Evolutionary conservation across 2,329 filamentous ascomycete species (phyloP), one percentile per base, ranked within the genome.

Genomic region (Ceratocystis eucalypticola): DNA sequence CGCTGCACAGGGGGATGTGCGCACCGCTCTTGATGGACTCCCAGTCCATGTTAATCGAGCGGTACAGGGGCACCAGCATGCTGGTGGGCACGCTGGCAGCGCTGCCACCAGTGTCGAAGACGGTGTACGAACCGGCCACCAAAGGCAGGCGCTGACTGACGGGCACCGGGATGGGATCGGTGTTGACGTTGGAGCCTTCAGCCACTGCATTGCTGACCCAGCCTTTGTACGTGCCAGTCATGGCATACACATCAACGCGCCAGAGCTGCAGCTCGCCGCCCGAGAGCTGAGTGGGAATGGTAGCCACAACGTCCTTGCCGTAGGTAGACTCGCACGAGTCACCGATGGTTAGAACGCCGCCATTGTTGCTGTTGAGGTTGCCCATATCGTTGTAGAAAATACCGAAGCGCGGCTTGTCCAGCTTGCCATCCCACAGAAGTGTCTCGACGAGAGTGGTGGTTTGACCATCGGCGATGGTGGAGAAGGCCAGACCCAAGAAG

Each of bases 31-130:
- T 37, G 63, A 76, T 73, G 1, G 72, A 72, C 0, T 70, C 73
- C 69, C 69, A 75, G 72, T 76, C 74, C 74, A 73, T 72, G 1
- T 75, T 74, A 30, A 76, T 73, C 0, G 73, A 72, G 37, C 69
- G 68, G 69, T 76, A 76, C 45, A 76, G 68, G 0, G 67, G 65
- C 1, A 70, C 67, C 15, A 74, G 69, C 20, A 69, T 61, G n/a
- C 65, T 64, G 5, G 65, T 57, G 0, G 74, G 72, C 15, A 77
- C 69, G 1, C 64, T 66, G 66, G 74, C 72, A 1, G 55, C n/a
- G 0, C 70, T 71, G 2, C 71, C 72, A 25, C 74, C 74, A 1
- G 74, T 76, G 69, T 75, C 74, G 46, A 75, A 75, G 37, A 76
- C 71, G 20, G 70, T 69, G 7, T 65, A 66, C 25, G 67, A 59